phyloP scores from a whole-genome alignment of 163 green algal genomes.

The Smithsoniella earleae region DNA sequence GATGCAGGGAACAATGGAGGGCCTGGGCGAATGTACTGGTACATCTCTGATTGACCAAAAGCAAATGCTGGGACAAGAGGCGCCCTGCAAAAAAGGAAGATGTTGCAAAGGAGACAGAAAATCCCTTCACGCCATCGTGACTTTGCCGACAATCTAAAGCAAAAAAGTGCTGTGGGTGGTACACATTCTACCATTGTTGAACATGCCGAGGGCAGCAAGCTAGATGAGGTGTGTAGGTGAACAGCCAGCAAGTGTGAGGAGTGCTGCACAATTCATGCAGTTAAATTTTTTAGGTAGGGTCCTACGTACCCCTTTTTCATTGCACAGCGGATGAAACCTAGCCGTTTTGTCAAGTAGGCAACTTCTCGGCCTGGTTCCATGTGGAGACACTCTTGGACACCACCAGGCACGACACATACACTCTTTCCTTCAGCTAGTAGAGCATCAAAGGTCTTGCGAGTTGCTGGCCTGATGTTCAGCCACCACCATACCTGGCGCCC shows the following conservation, averaged over 20 bases:
- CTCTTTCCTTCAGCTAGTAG: conserved; percentile 41
- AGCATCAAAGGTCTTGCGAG: conserved; percentile 37
- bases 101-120: too few species aligned
- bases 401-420: conserved; percentile 65
- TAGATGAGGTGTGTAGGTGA: too few species aligned
- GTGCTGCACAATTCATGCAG: too few species aligned
- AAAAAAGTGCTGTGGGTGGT: too few species aligned
- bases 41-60: conserved; percentile 65
- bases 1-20: conserved; percentile 38
- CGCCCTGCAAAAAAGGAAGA: conserved; percentile 33
- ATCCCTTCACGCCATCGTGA: too few species aligned
- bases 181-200: too few species aligned
- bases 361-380: conserved; percentile 57
- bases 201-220: too few species aligned
- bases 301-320: conserved; percentile 43
- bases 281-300: too few species aligned
- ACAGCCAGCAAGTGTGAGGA: too few species aligned
- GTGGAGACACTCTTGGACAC: conserved; percentile 66
- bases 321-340: conserved; percentile 65
- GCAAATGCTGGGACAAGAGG: conserved; percentile 68
- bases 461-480: conserved; percentile 52
- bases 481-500: conserved; percentile 61
- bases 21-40: conserved; percentile 51
- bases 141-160: too few species aligned
- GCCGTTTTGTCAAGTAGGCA: conserved; percentile 50